Conservation (phyloP, 768 basidiomycete species). For the Lentinula sp. region DNA sequence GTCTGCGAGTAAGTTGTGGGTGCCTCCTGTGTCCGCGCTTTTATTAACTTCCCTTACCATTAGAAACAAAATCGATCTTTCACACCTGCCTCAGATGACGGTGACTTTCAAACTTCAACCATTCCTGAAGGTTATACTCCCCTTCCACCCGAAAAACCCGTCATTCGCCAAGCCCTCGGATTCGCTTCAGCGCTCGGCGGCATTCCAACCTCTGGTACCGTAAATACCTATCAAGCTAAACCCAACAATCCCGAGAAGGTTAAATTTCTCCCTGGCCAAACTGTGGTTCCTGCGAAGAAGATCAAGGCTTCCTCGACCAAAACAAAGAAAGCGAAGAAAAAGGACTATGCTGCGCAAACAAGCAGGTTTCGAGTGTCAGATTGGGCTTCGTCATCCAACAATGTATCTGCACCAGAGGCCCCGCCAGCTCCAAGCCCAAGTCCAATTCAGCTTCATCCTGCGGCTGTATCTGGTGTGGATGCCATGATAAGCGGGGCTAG, state of each 20-base stretch:
- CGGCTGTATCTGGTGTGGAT: background rate
- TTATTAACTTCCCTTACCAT: background rate
- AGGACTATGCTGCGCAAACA: conserved; percentile 40
- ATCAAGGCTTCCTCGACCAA: background rate
- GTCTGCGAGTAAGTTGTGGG: conserved; percentile 28
- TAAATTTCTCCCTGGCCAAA: conserved; percentile 53
- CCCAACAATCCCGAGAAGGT: conserved; percentile 14
- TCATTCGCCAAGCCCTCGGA: conserved; percentile 55
- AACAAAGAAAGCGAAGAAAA: conserved; percentile 26
- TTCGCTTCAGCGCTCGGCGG: conserved; percentile 33
- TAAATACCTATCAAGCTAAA: conserved; percentile 38
- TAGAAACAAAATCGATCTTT: conserved; percentile 44
- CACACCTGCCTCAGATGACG: conserved; percentile 49
- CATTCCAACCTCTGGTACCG: conserved; percentile 17
- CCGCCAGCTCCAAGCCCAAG: background rate
- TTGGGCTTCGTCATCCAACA: conserved; percentile 11
- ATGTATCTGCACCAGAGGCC: background rate
- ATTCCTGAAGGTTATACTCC: conserved; percentile 40
- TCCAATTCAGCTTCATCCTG: background rate
- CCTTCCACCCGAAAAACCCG: conserved; percentile 39
- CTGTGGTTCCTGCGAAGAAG: conserved; percentile 19
- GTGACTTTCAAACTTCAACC: conserved; percentile 29
- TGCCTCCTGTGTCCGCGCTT: background rate
- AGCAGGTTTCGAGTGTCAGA: conserved; percentile 42
- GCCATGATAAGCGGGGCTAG: background rate